Evolutionary conservation across 495 filamentous ascomycete species (phyloP).

Genomic region (Penicillium paradoxum): DNA sequence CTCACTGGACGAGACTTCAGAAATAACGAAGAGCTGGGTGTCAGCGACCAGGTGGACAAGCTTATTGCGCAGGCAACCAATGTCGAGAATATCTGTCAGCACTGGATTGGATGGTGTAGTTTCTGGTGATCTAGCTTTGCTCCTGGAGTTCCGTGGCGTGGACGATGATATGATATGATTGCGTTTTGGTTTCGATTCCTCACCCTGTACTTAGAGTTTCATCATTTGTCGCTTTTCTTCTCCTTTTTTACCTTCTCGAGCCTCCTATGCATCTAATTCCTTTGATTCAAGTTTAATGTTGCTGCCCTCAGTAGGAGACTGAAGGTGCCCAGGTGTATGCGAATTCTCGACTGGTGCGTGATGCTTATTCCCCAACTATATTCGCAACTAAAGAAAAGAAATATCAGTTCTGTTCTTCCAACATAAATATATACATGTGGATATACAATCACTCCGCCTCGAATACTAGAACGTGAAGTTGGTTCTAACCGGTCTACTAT

Average conservation of each 20-base stretch:
- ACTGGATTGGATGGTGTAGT: conserved; percentile 97
- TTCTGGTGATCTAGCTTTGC: conserved; percentile 60
- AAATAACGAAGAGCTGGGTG: conserved; percentile 67
- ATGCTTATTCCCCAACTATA: background rate
- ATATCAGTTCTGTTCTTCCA: background rate
- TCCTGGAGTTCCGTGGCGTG: conserved; percentile 14
- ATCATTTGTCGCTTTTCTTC: conserved; percentile 6
- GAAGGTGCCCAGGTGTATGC: background rate
- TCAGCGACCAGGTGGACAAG: conserved; percentile 89
- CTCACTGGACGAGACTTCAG: conserved; percentile 70
- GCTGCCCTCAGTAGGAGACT: background rate
- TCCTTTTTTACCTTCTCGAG: background rate
- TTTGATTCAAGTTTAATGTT: background rate
- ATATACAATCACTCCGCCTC: too few relatives aligned
- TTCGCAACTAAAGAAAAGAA: background rate
- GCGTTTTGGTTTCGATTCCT: conserved; percentile 13
- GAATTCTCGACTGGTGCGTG: background rate
- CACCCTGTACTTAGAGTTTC: conserved; percentile 25
- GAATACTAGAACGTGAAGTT: background rate
- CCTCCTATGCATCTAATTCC: background rate
- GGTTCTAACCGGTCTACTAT: background rate
- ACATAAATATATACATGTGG: background rate
- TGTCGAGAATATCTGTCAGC: conserved; percentile 95
- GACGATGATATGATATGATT: conserved; percentile 21
- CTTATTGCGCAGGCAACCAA: conserved; percentile 92